A percentile compares a stretch with the other conserved stretches of the same genome.
phyloP scores from a whole-genome alignment of 2,329 filamentous ascomycete species.

The Fusarium transvaalense region DNA sequence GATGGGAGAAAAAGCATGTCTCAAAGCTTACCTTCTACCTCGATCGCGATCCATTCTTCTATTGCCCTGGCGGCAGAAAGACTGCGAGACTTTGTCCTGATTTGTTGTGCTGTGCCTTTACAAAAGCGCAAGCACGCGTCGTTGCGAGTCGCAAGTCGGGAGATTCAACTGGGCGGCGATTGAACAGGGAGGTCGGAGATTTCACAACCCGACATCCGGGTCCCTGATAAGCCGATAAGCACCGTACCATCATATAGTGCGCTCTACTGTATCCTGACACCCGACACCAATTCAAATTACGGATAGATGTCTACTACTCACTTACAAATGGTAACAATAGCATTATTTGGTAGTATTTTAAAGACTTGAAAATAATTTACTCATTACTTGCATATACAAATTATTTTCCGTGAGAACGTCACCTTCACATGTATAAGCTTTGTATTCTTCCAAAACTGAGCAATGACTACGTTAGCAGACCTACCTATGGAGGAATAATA shows the following conservation, averaged over 20 bases:
- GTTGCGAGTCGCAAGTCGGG: slow-evolving; percentile 35
- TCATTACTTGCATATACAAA: neutral
- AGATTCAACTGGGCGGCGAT: slow-evolving; percentile 11
- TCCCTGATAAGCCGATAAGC: slow-evolving; percentile 32
- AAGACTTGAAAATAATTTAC: no score
- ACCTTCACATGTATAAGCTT: neutral
- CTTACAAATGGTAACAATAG: neutral
- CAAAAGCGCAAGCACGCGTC: slow-evolving; percentile 44
- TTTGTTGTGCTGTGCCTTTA: slow-evolving; percentile 23
- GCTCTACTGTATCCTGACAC: neutral
- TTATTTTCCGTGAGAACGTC: neutral
- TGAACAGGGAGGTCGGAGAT: slow-evolving; percentile 41
- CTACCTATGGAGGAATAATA: neutral
- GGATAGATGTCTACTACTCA: no score
- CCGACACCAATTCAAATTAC: neutral
- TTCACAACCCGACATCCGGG: slow-evolving; percentile 38
- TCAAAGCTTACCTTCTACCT: slow-evolving; percentile 53
- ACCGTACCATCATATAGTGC: slow-evolving; percentile 15
- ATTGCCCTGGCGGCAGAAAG: slow-evolving; percentile 1
- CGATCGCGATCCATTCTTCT: slow-evolving; percentile 55
- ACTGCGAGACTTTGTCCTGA: slow-evolving; percentile 18
- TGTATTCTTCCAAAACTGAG: neutral
- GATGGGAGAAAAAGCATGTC: slow-evolving; percentile 19
- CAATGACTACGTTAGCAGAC: neutral
- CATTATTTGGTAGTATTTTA: neutral